Conservation (phyloP, 2,329 filamentous ascomycete species). For the Leptographium wingfieldii region DNA sequence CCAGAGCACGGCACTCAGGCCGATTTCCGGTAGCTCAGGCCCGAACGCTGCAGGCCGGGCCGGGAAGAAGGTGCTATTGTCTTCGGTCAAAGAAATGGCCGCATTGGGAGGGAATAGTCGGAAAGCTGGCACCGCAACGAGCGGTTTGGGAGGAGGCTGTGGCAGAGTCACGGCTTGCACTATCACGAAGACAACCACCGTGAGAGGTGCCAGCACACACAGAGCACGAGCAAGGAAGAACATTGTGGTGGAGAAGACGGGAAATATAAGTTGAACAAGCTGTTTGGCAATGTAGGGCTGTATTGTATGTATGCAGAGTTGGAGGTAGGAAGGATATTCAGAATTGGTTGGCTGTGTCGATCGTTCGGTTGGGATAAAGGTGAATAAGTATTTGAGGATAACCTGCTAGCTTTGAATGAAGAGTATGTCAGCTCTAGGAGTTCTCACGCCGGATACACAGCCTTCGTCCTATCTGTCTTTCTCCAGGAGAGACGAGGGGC, state of each 20-base stretch:
- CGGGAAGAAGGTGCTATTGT: conserved; percentile 95
- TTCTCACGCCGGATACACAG: no score
- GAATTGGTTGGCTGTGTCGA: neutral
- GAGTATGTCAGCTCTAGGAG: no score
- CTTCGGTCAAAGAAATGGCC: conserved; percentile 89
- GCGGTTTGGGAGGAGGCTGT: neutral
- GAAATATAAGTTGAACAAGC: no score
- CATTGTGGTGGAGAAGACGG: neutral
- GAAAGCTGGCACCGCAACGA: conserved; percentile 27
- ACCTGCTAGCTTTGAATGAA: neutral
- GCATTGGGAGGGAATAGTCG: conserved; percentile 91
- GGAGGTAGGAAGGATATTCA: neutral
- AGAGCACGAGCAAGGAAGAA: conserved; percentile 2
- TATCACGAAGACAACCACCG: conserved; percentile 4
- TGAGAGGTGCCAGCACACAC: conserved; percentile 4
- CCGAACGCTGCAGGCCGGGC: conserved; percentile 90
- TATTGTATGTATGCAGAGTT: no score
- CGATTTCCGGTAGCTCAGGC: conserved; percentile 58
- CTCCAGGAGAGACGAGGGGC: no score
- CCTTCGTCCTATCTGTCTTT: no score
- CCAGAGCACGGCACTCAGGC: conserved; percentile 84
- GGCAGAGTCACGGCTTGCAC: neutral
- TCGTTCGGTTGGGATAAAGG: no score
- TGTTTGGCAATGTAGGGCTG: no score
- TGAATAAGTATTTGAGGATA: no score